A percentile compares a stretch with the other conserved stretches of the same genome.
These are phyloP conservation scores for Endocalyx cinctus DNA, from an alignment of 2,329 filamentous ascomycete genomes.

Conservation along the genomic window DNA sequence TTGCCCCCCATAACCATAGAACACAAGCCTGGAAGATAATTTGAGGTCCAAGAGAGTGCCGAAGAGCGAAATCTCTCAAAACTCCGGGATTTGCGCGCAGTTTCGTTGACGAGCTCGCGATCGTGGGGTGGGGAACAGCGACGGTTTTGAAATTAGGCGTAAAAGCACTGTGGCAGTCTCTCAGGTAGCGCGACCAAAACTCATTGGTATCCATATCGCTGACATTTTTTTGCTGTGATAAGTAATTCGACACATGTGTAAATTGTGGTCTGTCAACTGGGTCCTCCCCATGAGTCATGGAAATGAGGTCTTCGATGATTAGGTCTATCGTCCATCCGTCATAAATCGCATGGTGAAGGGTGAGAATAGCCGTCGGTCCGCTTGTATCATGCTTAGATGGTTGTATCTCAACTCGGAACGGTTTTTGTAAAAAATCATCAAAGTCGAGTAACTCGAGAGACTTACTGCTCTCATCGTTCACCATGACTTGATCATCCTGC, in stretches of 20 bases:
- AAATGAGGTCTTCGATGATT: constrained; percentile 61
- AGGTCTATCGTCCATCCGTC: constrained; percentile 92
- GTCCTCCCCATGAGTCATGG: constrained; percentile 33
- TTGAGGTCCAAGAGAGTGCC: constrained; percentile 55
- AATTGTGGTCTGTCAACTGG: constrained; percentile 52
- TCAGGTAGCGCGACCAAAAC: constrained; percentile 69
- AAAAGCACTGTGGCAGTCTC: constrained; percentile 46
- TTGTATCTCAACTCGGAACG: constrained; percentile 57
- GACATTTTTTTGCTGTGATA: constrained; percentile 16
- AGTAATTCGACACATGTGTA: constrained; percentile 48
- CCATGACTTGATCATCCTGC: constrained; percentile 35
- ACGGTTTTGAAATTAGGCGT: constrained; percentile 56
- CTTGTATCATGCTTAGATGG: not conserved
- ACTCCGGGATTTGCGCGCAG: constrained; percentile 30
- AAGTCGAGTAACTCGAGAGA: constrained; percentile 34
- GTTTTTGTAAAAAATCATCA: constrained; percentile 43
- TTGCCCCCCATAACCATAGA: constrained; percentile 58
- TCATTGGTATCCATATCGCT: constrained; percentile 40
- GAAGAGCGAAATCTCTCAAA: constrained; percentile 32
- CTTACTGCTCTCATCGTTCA: constrained; percentile 35
- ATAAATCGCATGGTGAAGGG: constrained; percentile 77
- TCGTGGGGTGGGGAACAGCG: constrained; percentile 19
- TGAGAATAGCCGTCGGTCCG: constrained; percentile 40
- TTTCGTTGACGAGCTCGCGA: constrained; percentile 20
- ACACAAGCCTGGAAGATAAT: constrained; percentile 72